phyloP scores from a whole-genome alignment of 495 filamentous ascomycete genomes.

The Beverwykella pulmonaria region DNA sequence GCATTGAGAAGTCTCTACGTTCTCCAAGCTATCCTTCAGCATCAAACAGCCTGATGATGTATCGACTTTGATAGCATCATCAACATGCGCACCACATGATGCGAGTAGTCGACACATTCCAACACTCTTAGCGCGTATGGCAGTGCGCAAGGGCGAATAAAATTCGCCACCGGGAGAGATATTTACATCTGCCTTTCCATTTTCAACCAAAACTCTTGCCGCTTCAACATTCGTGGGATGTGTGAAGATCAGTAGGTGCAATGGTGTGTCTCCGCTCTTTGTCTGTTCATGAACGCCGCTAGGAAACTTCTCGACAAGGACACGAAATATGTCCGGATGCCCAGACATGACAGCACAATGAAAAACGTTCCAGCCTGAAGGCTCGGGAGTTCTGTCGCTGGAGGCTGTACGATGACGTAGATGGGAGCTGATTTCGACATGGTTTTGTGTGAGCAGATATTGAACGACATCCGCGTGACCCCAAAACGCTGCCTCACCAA shows the following conservation, averaged over 20 bases:
- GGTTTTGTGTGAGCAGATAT: conserved; percentile 8
- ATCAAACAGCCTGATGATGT: not conserved
- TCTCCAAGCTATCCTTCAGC: not conserved
- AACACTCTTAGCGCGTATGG: not conserved
- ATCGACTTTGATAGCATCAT: not conserved
- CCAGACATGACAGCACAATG: conserved; percentile 4
- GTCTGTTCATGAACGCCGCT: conserved; percentile 5
- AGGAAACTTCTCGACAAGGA: not conserved
- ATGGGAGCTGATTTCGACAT: conserved; percentile 8
- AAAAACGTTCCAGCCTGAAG: not conserved
- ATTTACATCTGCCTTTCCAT: conserved; percentile 3
- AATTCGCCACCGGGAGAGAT: not conserved
- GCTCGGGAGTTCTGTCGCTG: not conserved
- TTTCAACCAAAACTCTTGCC: not conserved
- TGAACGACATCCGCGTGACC: conserved; percentile 5
- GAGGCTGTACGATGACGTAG: not conserved
- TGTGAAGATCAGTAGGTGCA: not conserved
- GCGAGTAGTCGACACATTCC: not conserved
- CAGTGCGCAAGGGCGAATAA: conserved; percentile 7
- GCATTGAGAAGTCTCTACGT: not conserved
- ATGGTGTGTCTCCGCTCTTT: conserved; percentile 1
- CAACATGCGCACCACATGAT: not conserved
- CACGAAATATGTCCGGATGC: not conserved
- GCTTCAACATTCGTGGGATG: conserved; percentile 1
- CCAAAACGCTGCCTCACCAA: conserved; percentile 10